Evolutionary conservation across 2,329 filamentous ascomycete genomes (phyloP), one percentile per base, ranked within the genome.

Genomic region (Myriosclerotinia scirpicola): DNA sequence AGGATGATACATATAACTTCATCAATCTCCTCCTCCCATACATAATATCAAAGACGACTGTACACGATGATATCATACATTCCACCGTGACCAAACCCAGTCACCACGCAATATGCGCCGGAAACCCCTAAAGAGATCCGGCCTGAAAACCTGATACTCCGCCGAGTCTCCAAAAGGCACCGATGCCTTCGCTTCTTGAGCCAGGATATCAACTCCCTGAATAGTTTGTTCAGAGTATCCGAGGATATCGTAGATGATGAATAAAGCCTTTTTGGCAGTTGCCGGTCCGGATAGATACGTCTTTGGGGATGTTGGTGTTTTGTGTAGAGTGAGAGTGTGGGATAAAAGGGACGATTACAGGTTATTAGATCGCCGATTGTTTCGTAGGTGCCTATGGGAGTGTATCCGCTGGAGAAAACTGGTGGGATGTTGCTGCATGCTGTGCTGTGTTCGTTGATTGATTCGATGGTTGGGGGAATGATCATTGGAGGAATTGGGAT

Each of bases 91-190:
- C 36, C 40, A 44, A 42, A 20, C 4, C 11, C 17, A 64, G 52
- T 75, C 85, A 85, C 79, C 82, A 83, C 34, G 70, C 55, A 84
- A 82, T 64, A 81, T 85, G 22, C 63, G 8, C 74, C 58, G 70
- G 69, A 11, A 59, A 48, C 76, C 91, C 67, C 90, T 84, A 81
- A 97, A 96, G 84, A 92, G 94, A 79, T 97, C 93, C 36, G 93
- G 93, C 71, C 97, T 93, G 80, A 93, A 92, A 72, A 97, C 90
- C 73, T 87, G 88, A 82, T 95, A 95, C 73, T 83, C 81, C 44
- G 8, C 44, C 17, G 15, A 46, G 20, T n/a, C 14, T 20, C 6
- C 17, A 5, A 26, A 26, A 3, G 26, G 26, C 26, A 26, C 26
- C 26, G 26, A 2, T 64, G 59, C 26, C 42, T 66, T 59, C 54